Evolutionary conservation across 352 stramenopile genomes (phyloP), one percentile per base, ranked within the genome.

Genomic region (Peronospora destructor): DNA sequence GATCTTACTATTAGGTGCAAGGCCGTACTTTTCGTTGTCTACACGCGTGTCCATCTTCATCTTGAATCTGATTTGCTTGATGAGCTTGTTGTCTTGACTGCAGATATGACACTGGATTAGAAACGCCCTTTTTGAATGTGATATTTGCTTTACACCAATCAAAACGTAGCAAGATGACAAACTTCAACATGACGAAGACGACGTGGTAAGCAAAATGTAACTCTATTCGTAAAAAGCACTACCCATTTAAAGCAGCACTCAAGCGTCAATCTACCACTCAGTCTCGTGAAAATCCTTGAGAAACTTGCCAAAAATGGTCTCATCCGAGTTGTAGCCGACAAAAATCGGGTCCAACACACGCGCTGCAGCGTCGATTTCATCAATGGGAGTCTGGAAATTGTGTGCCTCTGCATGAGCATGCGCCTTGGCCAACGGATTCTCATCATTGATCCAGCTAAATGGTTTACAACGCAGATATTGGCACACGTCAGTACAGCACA

Each of bases 361-460:
- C 11, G 92, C 88, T 5, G 95, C 83, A 3, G 94, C 95, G 70
- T 98, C 95, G 37, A 98, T 86, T 72, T 98, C 95, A 71, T 98
- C 95, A 57, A 98, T 98, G 6, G 95, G 95, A 23, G 94, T 98
- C 77, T 94, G 94, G 71, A 98, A 98, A 45, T 96, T 73, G 68
- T 96, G 94, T 10, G 67, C 84, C 43, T 86, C 56, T 0, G 91
- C 91, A 53, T 96, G 93, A 32, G 93, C 91, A 42, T 90, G 87
- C 4, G 94, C 94, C 65, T 95, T 94, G 47, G 96, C 81, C 26
- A 97, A 59, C 33, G 95, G 95, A 74, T 98, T 98, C 63, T 98
- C 95, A 68, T 98, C 94, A 69, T 98, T 98, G 71, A 98, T 98
- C 95, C 95, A 98, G 54, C 82, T 88, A 49, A 33, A 49, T 3